Conservation (phyloP, 2,329 filamentous ascomycete genomes). For the Malbranchea zuffiana region DNA sequence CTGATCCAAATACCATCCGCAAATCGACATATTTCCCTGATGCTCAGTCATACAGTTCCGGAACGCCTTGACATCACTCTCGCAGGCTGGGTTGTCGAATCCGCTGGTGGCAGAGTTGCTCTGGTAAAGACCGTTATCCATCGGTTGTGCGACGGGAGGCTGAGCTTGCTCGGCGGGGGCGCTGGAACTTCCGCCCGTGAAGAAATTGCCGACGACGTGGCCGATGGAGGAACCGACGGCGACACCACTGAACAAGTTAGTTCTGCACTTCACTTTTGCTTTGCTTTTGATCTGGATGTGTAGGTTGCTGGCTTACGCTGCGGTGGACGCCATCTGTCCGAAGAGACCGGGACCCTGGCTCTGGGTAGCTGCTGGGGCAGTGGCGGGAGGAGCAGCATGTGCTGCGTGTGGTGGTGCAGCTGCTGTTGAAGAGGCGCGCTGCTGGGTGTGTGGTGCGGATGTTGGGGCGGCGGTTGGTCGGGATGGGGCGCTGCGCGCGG, state of each 20-base stretch:
- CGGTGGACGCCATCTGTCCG: constrained; percentile 93
- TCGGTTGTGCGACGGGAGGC: constrained; percentile 42
- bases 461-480: constrained; percentile 55
- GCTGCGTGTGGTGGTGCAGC: constrained; percentile 41
- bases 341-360: constrained; percentile 72
- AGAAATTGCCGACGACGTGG: constrained; percentile 83
- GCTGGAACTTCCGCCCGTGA: constrained; percentile 58
- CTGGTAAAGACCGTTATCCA: constrained; percentile 38
- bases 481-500: constrained; percentile 47
- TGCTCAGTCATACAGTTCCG: constrained; percentile 96
- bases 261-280: neutral
- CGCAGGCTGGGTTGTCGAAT: constrained; percentile 53
- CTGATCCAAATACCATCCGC: constrained; percentile 97
- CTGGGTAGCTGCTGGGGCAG: constrained; percentile 29
- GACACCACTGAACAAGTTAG: constrained; percentile 59
- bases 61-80: constrained; percentile 70
- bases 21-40: constrained; percentile 85
- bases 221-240: constrained; percentile 92
- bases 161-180: constrained; percentile 42
- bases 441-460: constrained; percentile 45
- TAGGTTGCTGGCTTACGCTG: constrained; percentile 58
- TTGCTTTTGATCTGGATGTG: neutral
- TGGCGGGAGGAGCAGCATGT: constrained; percentile 24
- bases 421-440: constrained; percentile 60
- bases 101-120: constrained; percentile 37